Conservation (phyloP, 805 yeast species). For the Kazachstania kunashirensis region DNA sequence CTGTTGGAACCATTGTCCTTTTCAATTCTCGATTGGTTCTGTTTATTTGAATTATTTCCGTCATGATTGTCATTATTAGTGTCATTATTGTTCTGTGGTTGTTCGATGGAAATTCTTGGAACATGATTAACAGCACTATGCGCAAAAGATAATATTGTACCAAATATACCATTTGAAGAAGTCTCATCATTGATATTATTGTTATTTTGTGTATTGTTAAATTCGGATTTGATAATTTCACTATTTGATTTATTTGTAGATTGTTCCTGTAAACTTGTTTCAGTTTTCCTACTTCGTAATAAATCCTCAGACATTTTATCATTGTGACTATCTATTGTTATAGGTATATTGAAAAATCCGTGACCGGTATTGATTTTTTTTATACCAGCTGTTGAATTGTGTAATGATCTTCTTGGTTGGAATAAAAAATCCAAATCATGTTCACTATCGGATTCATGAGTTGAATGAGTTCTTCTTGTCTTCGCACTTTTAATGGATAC, state of each 20-base stretch:
- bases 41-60: neutral
- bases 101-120: conserved; percentile 11
- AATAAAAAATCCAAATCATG: conserved; percentile 6
- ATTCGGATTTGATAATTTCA: neutral
- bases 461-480: conserved; percentile 7
- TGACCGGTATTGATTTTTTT: conserved; percentile 7
- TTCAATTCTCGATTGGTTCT: neutral
- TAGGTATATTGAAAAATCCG: conserved; percentile 18
- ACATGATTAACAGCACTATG: conserved; percentile 36
- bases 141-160: conserved; percentile 38
- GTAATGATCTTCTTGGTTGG: conserved; percentile 16
- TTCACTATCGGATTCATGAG: neutral
- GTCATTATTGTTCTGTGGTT: neutral
- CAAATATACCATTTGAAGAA: conserved; percentile 31
- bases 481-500: conserved; percentile 16
- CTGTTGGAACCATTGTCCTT: conserved; percentile 4
- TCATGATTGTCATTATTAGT: no score
- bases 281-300: neutral
- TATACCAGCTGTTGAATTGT: conserved; percentile 15
- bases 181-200: neutral
- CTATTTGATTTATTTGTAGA: neutral
- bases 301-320: neutral
- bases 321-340: conserved; percentile 10
- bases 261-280: no score
- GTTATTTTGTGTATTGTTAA: neutral